A percentile compares a stretch with the other conserved stretches of the same genome.
phyloP scores from a whole-genome alignment of 2,329 filamentous ascomycete species.

The Albifimbria verrucaria region DNA sequence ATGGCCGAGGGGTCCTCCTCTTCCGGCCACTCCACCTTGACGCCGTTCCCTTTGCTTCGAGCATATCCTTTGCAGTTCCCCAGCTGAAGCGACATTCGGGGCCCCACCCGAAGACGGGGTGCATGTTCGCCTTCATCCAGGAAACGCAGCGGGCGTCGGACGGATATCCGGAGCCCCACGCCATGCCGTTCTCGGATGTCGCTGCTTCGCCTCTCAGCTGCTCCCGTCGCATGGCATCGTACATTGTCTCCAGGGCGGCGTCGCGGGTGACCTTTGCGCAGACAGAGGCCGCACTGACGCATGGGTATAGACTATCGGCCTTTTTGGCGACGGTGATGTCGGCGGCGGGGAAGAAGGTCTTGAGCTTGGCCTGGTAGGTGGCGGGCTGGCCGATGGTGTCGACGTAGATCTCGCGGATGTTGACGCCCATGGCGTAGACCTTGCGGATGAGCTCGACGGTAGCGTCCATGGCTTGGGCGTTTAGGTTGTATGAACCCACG shows the following conservation, averaged over 20 bases:
- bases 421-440: constrained; percentile 74
- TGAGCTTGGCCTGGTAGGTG: constrained; percentile 79
- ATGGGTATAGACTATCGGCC: constrained; percentile 88
- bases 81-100: constrained; percentile 91
- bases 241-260: constrained; percentile 78
- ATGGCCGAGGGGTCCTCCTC: constrained; percentile 67
- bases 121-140: constrained; percentile 85
- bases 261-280: constrained; percentile 96
- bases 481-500: constrained; percentile 75
- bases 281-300: constrained; percentile 89
- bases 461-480: constrained; percentile 92
- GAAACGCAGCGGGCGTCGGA: constrained; percentile 75
- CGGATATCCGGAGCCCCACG: constrained; percentile 92
- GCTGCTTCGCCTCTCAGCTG: constrained; percentile 12
- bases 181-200: constrained; percentile 38
- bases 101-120: constrained; percentile 94
- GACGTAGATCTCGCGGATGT: constrained; percentile 86
- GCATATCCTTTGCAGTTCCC: constrained; percentile 90
- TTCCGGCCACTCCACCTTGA: constrained; percentile 80
- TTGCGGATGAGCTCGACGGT: constrained; percentile 78
- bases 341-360: constrained; percentile 76
- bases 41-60: constrained; percentile 68
- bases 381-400: constrained; percentile 87
- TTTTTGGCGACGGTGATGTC: constrained; percentile 81
- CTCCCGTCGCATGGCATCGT: constrained; percentile 40